These are phyloP conservation scores for Dissophora ornata DNA, from an alignment of 192 early-diverging fungal genomes.

Conservation along the genomic window DNA sequence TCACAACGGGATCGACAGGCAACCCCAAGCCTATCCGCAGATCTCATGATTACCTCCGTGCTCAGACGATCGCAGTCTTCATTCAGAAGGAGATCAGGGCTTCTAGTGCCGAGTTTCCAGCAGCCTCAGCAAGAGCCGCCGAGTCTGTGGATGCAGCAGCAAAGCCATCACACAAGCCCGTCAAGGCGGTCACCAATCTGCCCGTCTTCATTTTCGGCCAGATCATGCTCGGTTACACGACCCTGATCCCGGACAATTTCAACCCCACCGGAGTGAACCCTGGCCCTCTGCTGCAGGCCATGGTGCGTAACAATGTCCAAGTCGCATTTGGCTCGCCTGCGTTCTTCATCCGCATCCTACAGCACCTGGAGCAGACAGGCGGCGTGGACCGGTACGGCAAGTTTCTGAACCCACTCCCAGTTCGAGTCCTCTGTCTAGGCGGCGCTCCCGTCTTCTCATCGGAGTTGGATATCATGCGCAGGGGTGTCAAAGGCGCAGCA, in stretches of 20 bases:
- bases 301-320: constrained; percentile 52
- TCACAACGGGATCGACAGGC: constrained; percentile 53
- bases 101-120: constrained; percentile 5
- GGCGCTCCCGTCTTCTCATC: constrained; percentile 52
- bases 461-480: constrained; percentile 45
- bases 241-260: constrained; percentile 50
- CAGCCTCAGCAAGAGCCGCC: neutral
- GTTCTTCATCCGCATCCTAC: constrained; percentile 40
- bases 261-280: constrained; percentile 48
- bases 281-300: constrained; percentile 39
- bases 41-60: constrained; percentile 48
- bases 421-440: constrained; percentile 41
- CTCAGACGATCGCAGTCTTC: constrained; percentile 52
- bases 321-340: constrained; percentile 50
- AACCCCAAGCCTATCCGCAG: constrained; percentile 53
- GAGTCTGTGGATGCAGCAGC: neutral
- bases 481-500: constrained; percentile 38
- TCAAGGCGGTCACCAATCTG: constrained; percentile 46
- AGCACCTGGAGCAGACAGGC: constrained; percentile 34
- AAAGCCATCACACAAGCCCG: constrained; percentile 47
- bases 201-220: constrained; percentile 53
- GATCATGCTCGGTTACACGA: constrained; percentile 53
- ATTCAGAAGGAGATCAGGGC: constrained; percentile 45
- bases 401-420: constrained; percentile 38
- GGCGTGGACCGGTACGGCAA: constrained; percentile 45